Conservation (phyloP, 495 filamentous ascomycete genomes). For the Hapsidospora chrysogenum region DNA sequence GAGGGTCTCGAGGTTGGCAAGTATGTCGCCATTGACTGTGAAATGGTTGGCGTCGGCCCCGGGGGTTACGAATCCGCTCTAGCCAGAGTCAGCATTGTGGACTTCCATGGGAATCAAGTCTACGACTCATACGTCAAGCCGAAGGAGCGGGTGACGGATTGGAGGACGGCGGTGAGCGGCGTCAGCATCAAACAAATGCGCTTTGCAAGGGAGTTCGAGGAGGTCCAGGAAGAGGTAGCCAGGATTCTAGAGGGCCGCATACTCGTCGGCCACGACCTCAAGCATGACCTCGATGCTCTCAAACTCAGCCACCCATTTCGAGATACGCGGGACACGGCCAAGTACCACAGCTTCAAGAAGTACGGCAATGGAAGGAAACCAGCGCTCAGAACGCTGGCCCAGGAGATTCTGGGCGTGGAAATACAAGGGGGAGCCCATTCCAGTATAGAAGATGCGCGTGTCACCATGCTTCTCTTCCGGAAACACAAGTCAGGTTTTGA, state of each 20-base stretch:
- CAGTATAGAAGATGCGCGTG: constrained; percentile 73
- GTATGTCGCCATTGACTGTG: constrained; percentile 88
- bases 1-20: constrained; percentile 45
- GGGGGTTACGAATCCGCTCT: constrained; percentile 50
- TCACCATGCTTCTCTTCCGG: constrained; percentile 74
- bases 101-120: constrained; percentile 77
- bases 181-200: constrained; percentile 56
- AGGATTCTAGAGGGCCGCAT: constrained; percentile 56
- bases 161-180: constrained; percentile 71
- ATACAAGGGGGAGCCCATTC: constrained; percentile 61
- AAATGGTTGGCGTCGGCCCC: constrained; percentile 88
- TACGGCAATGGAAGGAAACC: constrained; percentile 66
- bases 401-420: constrained; percentile 61
- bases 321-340: constrained; percentile 73
- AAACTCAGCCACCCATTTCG: constrained; percentile 56
- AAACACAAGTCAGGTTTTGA: constrained; percentile 73
- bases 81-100: constrained; percentile 74
- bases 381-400: constrained; percentile 54
- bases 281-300: constrained; percentile 68
- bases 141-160: constrained; percentile 65
- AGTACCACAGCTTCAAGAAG: constrained; percentile 53
- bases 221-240: constrained; percentile 57
- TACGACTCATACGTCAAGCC: constrained; percentile 84
- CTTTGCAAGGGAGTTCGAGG: constrained; percentile 48
- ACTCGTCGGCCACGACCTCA: constrained; percentile 78